Conservation (phyloP, 345 rosid genomes). For the Ailanthus altissimus region DNA sequence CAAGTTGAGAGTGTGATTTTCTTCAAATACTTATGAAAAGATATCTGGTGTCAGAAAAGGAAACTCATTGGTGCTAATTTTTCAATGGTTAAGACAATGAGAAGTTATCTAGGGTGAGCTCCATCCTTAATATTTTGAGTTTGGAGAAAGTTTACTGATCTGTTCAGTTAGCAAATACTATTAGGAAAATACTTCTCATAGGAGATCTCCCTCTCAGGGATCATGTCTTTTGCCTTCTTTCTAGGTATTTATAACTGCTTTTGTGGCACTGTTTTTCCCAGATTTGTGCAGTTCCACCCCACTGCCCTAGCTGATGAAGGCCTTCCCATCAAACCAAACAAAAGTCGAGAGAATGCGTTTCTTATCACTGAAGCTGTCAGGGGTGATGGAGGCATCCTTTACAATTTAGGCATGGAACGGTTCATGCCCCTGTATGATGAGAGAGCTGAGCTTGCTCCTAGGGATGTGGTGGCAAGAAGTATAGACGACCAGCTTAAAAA, state of each 20-base stretch:
- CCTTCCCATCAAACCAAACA: conserved; percentile 68
- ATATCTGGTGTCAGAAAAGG: not conserved
- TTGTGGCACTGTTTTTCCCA: conserved; percentile 30
- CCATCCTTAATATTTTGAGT: not conserved
- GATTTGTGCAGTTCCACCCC: conserved; percentile 98
- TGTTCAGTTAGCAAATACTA: not conserved
- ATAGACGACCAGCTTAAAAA: conserved; percentile 92
- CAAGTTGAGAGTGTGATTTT: not conserved
- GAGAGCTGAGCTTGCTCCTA: conserved; percentile 95
- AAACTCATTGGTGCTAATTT: not conserved
- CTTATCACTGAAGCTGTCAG: conserved; percentile 71
- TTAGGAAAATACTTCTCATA: not conserved
- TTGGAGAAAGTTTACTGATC: not conserved
- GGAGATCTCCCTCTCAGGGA: not conserved
- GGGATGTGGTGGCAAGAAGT: conserved; percentile 95
- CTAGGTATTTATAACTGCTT: conserved; percentile 3
- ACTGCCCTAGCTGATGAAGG: conserved; percentile 98
- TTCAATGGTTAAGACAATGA: not conserved
- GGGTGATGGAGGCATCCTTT: conserved; percentile 96
- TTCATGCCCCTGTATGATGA: conserved; percentile 85
- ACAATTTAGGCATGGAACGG: conserved; percentile 74
- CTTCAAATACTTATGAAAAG: not conserved
- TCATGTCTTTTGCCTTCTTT: not conserved
- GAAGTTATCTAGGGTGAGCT: not conserved
- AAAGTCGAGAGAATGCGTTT: conserved; percentile 77